Conservation (phyloP, 106 monocot genomes). For the Platanthera zijinensis region DNA sequence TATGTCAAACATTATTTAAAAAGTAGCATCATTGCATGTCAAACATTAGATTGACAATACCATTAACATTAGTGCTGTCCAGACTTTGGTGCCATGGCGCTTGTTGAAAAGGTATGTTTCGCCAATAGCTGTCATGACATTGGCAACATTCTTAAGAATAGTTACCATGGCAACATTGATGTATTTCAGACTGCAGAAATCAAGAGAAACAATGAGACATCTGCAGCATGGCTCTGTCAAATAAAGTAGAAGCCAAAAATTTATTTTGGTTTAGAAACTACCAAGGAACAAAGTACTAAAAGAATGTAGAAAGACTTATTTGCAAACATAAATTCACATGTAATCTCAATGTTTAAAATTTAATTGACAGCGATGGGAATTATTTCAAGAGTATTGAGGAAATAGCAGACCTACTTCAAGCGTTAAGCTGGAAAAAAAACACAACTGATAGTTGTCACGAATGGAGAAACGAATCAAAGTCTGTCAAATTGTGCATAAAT, state of each 20-base stretch:
- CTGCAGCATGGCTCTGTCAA: background rate
- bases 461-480: background rate
- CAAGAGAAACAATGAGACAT: background rate
- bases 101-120: constrained; percentile 83
- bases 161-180: constrained; percentile 99
- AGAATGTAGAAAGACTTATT: background rate
- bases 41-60: constrained; percentile 16
- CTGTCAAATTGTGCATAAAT: background rate
- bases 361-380: background rate
- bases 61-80: constrained; percentile 77
- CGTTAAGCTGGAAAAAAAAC: background rate
- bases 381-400: background rate
- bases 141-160: constrained; percentile 86
- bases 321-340: background rate
- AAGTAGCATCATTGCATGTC: background rate
- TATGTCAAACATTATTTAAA: no score
- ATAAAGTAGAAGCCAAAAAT: background rate
- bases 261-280: background rate
- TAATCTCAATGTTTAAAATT: background rate
- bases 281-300: background rate
- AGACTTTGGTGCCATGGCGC: constrained; percentile 65
- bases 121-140: constrained; percentile 88
- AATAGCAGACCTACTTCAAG: background rate
- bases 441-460: background rate
- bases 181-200: constrained; percentile 66